A percentile compares a stretch with the other conserved stretches of the same genome.
Evolutionary conservation across 805 yeast genomes (phyloP).

Genomic region (Diddensiella transvaalensis): DNA sequence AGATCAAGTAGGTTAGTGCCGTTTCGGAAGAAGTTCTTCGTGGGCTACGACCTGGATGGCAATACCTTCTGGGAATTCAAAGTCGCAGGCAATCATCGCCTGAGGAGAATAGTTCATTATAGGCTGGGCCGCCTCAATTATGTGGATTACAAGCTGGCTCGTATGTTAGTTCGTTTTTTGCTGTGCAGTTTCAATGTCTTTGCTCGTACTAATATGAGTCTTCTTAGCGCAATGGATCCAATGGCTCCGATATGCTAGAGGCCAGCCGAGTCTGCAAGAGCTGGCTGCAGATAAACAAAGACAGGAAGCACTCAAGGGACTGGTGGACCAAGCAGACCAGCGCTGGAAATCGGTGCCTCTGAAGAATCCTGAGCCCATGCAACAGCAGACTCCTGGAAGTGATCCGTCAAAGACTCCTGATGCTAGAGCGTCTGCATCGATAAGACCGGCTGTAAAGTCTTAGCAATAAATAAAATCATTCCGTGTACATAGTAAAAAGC

Average conservation of each 20-base stretch:
- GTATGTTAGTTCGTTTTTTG: slow-evolving; percentile 20
- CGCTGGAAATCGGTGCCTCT: slow-evolving; percentile 31
- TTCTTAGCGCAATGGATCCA: slow-evolving; percentile 74
- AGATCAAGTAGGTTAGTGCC: slow-evolving; percentile 62
- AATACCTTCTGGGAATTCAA: slow-evolving; percentile 83
- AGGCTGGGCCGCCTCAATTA: slow-evolving; percentile 43
- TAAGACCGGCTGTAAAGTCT: not conserved
- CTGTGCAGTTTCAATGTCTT: slow-evolving; percentile 36
- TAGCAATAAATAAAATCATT: too few species aligned
- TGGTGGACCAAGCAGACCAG: slow-evolving; percentile 43
- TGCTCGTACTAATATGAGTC: slow-evolving; percentile 13
- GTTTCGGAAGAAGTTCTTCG: slow-evolving; percentile 62
- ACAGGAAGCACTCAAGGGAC: slow-evolving; percentile 47
- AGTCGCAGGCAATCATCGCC: slow-evolving; percentile 45
- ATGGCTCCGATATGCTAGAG: slow-evolving; percentile 69
- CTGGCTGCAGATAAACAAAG: slow-evolving; percentile 56
- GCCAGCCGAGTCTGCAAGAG: slow-evolving; percentile 62
- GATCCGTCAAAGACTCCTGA: not conserved
- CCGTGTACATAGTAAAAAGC: not conserved
- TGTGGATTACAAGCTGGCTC: slow-evolving; percentile 56
- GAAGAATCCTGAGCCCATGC: not conserved
- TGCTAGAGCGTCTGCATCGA: not conserved
- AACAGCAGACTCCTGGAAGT: not conserved
- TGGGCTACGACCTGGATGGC: slow-evolving; percentile 73
- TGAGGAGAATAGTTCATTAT: slow-evolving; percentile 65